Conservation (phyloP, 2,329 filamentous ascomycete species). For the Neoascochyta sp. region DNA sequence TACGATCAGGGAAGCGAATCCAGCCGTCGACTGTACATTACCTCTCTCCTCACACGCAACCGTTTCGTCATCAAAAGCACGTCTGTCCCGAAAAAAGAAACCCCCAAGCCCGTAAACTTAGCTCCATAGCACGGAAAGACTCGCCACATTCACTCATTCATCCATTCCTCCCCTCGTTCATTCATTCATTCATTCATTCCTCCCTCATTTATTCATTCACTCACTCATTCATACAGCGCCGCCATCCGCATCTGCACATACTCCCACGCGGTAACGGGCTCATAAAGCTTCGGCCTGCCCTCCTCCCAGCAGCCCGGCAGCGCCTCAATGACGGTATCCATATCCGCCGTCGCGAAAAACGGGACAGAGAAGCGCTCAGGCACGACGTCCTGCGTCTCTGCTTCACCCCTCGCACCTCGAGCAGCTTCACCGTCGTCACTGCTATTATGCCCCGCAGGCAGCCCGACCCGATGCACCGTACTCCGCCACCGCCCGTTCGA, state of each 20-base stretch:
- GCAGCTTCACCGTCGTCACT: neutral
- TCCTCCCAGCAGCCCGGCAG: conserved; percentile 30
- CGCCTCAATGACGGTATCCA: conserved; percentile 39
- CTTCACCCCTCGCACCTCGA: conserved; percentile 2
- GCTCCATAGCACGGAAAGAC: too few relatives aligned
- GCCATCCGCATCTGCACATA: conserved; percentile 29
- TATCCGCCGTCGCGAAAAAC: conserved; percentile 40
- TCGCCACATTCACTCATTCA: too few relatives aligned
- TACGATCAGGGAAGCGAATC: too few relatives aligned
- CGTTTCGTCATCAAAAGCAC: too few relatives aligned
- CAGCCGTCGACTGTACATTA: too few relatives aligned
- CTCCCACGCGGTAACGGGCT: conserved; percentile 37
- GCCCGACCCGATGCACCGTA: conserved; percentile 40
- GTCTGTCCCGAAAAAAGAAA: too few relatives aligned
- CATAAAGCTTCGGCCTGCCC: conserved; percentile 37
- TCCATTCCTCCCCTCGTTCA: too few relatives aligned
- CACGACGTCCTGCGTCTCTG: conserved; percentile 19
- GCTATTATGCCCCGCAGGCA: conserved; percentile 15
- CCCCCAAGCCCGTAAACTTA: too few relatives aligned
- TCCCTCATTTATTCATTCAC: too few relatives aligned
- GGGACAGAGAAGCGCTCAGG: conserved; percentile 41
- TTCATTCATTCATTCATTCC: too few relatives aligned
- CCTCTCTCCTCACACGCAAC: too few relatives aligned
- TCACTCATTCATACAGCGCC: conserved; percentile 15
- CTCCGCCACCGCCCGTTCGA: conserved; percentile 36